These are phyloP conservation scores for Auricularia heimuer DNA, from an alignment of 768 basidiomycete genomes.

Conservation along the genomic window DNA sequence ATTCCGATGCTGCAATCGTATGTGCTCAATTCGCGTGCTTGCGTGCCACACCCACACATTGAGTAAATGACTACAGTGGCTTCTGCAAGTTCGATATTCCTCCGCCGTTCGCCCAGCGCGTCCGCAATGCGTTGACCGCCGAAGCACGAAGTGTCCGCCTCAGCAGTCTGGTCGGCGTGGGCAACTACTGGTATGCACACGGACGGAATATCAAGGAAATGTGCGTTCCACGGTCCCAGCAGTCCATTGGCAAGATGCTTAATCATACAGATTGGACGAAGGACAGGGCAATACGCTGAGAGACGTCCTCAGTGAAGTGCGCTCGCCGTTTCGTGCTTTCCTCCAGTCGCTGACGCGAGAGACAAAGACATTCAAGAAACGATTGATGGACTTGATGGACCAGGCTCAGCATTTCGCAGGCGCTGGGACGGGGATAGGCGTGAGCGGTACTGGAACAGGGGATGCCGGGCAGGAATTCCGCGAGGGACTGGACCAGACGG, in stretches of 20 bases:
- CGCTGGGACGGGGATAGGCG: constrained; percentile 45
- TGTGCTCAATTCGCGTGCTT: constrained; percentile 12
- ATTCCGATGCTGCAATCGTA: constrained; percentile 79
- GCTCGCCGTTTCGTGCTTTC: constrained; percentile 23
- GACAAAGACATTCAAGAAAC: constrained; percentile 60
- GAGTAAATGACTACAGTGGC: background rate
- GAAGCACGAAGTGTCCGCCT: constrained; percentile 80
- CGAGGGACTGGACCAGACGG: constrained; percentile 87
- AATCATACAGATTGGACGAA: constrained; percentile 54
- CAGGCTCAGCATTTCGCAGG: constrained; percentile 85
- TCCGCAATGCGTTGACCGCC: constrained; percentile 80
- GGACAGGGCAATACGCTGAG: constrained; percentile 64
- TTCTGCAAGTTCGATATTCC: constrained; percentile 62
- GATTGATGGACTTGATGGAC: constrained; percentile 70
- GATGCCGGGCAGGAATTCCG: constrained; percentile 67
- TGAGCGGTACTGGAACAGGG: constrained; percentile 37
- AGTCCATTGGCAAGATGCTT: background rate
- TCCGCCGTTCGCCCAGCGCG: constrained; percentile 60
- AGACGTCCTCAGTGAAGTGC: constrained; percentile 50
- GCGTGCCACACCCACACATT: background rate
- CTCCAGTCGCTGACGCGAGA: background rate
- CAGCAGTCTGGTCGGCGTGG: constrained; percentile 73
- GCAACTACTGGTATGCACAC: constrained; percentile 88
- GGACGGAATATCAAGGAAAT: constrained; percentile 79
- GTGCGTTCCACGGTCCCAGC: constrained; percentile 32